Conservation (phyloP, 148 eudicot genomes). For the Persicaria tinctoria region DNA sequence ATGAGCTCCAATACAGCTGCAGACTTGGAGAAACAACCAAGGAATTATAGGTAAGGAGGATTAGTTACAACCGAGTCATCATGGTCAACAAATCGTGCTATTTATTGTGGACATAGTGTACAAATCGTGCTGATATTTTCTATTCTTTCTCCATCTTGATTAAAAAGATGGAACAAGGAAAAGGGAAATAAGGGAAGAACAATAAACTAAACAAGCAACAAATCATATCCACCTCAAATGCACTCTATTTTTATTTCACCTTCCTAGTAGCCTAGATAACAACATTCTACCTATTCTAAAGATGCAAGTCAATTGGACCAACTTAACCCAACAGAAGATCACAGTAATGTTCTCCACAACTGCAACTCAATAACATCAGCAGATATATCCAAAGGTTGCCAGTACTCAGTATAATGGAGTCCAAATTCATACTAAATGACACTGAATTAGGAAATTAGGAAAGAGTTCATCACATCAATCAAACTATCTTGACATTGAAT, state of each 20-base stretch:
- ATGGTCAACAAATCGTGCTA: background rate
- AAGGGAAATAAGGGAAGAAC: background rate
- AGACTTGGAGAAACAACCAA: too few relatives aligned
- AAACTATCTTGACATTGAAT: too few relatives aligned
- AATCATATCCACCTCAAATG: background rate
- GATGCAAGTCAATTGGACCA: background rate
- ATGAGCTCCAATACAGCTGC: background rate
- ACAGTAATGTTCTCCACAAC: background rate
- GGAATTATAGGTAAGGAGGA: too few relatives aligned
- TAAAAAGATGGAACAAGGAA: background rate
- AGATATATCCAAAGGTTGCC: background rate
- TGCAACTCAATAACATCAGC: background rate
- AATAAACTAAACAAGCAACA: background rate
- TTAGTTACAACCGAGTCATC: background rate
- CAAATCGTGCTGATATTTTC: background rate
- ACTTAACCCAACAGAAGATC: background rate
- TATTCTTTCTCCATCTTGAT: too few relatives aligned
- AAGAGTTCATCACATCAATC: too few relatives aligned
- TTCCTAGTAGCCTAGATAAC: background rate
- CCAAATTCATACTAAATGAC: background rate
- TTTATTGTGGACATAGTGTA: background rate
- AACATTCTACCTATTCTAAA: background rate
- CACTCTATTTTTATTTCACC: background rate
- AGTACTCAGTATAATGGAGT: background rate
- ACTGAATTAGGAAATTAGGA: too few relatives aligned